Conservation (phyloP, 2,329 filamentous ascomycete species). For the Penicillium sclerotigenum region DNA sequence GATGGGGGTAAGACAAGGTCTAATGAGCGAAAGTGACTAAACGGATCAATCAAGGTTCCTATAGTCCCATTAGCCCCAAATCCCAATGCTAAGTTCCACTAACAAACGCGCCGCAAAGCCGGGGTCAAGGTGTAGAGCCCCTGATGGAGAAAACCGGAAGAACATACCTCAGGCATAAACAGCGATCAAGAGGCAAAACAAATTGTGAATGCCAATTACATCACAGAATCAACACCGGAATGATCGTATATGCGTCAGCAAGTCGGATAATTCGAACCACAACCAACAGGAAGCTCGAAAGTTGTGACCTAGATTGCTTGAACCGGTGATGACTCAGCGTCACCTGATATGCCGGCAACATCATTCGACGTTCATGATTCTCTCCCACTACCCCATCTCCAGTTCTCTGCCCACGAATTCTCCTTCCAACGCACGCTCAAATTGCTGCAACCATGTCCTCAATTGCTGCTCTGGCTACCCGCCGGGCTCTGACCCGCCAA, state of each 20-base stretch:
- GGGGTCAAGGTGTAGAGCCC: constrained; percentile 13
- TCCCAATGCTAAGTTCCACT: neutral
- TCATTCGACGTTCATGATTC: constrained; percentile 35
- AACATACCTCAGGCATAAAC: constrained; percentile 13
- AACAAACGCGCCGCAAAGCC: constrained; percentile 15
- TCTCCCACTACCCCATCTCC: constrained; percentile 26
- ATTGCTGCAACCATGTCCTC: constrained; percentile 38
- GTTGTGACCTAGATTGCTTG: constrained; percentile 3
- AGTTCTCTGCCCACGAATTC: constrained; percentile 18
- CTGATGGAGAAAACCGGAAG: constrained; percentile 14
- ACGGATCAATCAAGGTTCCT: constrained; percentile 6
- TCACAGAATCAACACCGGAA: constrained; percentile 10
- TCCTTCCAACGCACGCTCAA: constrained; percentile 16
- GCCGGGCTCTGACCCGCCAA: constrained; percentile 43
- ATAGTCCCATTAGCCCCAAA: constrained; percentile 6
- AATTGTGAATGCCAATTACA: constrained; percentile 15
- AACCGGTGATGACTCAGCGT: constrained; percentile 21
- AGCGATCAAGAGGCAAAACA: constrained; percentile 4
- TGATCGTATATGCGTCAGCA: constrained; percentile 6
- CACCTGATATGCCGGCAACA: constrained; percentile 32
- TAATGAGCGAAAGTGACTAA: constrained; percentile 11
- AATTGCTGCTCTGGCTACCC: constrained; percentile 42
- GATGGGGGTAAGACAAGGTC: neutral
- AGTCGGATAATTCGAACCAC: neutral
- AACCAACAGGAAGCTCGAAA: constrained; percentile 10